phyloP scores from a whole-genome alignment of 306 rosid genomes.

The Parietaria judaica region DNA sequence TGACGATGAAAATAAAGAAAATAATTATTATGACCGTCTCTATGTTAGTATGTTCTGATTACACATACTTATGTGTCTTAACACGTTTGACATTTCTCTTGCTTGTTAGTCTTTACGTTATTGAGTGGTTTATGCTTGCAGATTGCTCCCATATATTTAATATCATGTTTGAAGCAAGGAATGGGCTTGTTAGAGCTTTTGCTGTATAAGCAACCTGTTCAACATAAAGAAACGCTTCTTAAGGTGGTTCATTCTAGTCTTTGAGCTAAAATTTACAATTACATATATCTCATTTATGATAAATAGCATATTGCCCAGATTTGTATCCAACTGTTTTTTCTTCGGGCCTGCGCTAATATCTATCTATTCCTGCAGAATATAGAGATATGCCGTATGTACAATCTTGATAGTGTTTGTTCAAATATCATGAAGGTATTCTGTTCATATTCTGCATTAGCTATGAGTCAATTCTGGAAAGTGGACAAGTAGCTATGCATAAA shows the following conservation, averaged over 20 bases:
- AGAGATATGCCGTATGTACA: slow-evolving; percentile 85
- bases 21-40: too few relatives aligned
- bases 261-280: slow-evolving; percentile 12
- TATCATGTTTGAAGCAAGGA: slow-evolving; percentile 95
- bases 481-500: neutral
- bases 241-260: slow-evolving; percentile 45
- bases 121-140: slow-evolving; percentile 33
- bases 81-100: too few relatives aligned
- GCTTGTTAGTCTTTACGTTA: slow-evolving; percentile 17
- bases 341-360: slow-evolving; percentile 11
- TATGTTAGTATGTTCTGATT: too few relatives aligned
- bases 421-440: slow-evolving; percentile 68
- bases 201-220: slow-evolving; percentile 67
- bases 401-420: slow-evolving; percentile 59
- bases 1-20: too few relatives aligned
- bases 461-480: neutral
- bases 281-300: neutral
- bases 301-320: slow-evolving; percentile 5
- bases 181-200: slow-evolving; percentile 73
- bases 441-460: neutral
- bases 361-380: slow-evolving; percentile 49
- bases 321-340: slow-evolving; percentile 14
- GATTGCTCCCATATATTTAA: slow-evolving; percentile 94
- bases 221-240: slow-evolving; percentile 54
- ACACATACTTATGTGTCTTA: too few relatives aligned